Base-by-base conservation (phyloP, 1,284 basidiomycete species). In the Wolfiporia cocos region DNA sequence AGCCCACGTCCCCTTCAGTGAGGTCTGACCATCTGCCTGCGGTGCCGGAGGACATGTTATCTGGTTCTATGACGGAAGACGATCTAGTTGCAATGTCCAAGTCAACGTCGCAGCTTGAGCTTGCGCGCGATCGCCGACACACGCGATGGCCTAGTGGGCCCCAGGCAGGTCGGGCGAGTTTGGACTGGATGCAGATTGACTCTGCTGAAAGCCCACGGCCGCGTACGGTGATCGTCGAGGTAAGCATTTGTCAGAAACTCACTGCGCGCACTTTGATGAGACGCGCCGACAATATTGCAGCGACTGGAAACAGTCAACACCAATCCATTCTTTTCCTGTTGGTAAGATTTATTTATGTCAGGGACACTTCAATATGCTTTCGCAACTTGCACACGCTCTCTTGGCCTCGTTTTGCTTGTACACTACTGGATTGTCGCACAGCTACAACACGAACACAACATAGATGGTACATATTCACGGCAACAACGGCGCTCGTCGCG, bases 71-170 rank as follows among this genome's bases (percentile, higher is more conserved):
- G 44, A 73, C 70, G n/a, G 85, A 87, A 54, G 83, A 86, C 47
- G 85, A 86, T 53, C 59, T 87, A 41, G 77, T 76, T 14, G 72
- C 74, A 12, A 73, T 87, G 69, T 87, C 84, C 3, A 86, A 81
- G 63, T 86, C 82, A 3, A 76, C 77, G 50, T 80, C 84, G 15
- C 77, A 84, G 51, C 71, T 80, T 7, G 79, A 83, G 49, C 69
- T 68, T 33, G 56, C 71, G 34, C 53, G 61, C 5, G 55, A 62
- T 28, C 53, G 56, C 41, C 49, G 64, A 50, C 64, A 75, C 50
- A 53, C 59, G 17, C 69, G 74, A 30, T 76, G 71, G 63, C 67
- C 65, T 29, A 74, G 71, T 43, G 60, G 63, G 11, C 39, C 41
- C 20, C 41, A 53, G 26, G 62, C 68, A 21, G 57, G 63, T 19